A percentile compares a stretch with the other conserved stretches of the same genome.
Conservation (phyloP, 345 rosid genomes). For the Rubroshorea leprosula region DNA sequence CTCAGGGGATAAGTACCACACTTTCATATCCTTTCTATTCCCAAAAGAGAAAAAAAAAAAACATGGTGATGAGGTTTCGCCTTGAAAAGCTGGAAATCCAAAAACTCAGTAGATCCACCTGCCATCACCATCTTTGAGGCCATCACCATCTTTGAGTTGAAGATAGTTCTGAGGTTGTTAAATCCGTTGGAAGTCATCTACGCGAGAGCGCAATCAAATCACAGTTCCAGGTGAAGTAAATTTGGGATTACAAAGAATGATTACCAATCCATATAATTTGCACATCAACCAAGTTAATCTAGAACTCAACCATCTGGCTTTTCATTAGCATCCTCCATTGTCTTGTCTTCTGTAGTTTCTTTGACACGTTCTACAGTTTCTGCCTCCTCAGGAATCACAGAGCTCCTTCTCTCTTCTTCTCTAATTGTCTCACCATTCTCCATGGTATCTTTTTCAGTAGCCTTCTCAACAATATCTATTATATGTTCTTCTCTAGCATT, state of each 20-base stretch:
- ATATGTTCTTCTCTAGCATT: slow-evolving; percentile 14
- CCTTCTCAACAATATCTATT: slow-evolving; percentile 3
- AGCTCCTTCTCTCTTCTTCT: slow-evolving; percentile 10
- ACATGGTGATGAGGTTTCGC: not conserved
- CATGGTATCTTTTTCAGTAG: slow-evolving; percentile 5
- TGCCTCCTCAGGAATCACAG: slow-evolving; percentile 12
- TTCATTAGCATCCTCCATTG: slow-evolving; percentile 14
- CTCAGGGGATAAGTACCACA: not conserved
- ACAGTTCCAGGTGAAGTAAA: not conserved
- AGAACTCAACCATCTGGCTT: slow-evolving; percentile 12
- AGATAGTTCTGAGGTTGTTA: not conserved
- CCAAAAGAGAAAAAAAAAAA: too few relatives aligned
- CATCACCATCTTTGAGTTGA: not conserved
- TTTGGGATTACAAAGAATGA: too few relatives aligned
- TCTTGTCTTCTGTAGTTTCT: slow-evolving; percentile 7
- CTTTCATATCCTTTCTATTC: not conserved
- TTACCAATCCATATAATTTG: not conserved
- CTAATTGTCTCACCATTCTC: slow-evolving; percentile 8
- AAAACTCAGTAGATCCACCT: not conserved
- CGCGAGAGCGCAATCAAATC: not conserved
- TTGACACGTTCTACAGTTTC: slow-evolving; percentile 5
- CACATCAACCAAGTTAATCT: slow-evolving; percentile 6
- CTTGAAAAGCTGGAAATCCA: not conserved
- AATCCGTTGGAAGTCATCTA: too few relatives aligned
- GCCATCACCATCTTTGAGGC: not conserved